A percentile compares a stretch with the other conserved stretches of the same genome.
Conservation (phyloP, 2,329 filamentous ascomycete species). For the Raffaelea albimanens region DNA sequence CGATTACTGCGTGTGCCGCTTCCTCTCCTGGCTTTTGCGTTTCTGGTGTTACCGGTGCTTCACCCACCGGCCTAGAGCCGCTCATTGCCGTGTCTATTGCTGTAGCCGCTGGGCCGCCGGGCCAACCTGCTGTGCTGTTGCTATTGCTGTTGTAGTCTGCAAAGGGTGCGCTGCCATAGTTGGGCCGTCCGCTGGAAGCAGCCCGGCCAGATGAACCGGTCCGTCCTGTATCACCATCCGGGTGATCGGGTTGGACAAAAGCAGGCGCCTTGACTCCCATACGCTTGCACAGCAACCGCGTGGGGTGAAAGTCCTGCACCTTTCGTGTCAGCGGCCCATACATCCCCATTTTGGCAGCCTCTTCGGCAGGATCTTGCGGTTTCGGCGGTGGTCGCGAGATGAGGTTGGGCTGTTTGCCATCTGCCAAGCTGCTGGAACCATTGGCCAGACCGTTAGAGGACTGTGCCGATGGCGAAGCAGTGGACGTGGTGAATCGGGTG, state of each 20-base stretch:
- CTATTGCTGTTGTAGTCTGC: neutral
- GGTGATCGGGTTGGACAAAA: conserved; percentile 49
- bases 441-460: conserved; percentile 26
- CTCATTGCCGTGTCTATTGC: neutral
- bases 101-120: neutral
- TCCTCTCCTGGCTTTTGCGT: neutral
- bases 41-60: neutral
- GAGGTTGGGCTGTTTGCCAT: conserved; percentile 18
- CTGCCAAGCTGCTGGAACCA: conserved; percentile 10
- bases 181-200: neutral
- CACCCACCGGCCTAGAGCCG: neutral
- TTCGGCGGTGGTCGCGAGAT: conserved; percentile 43
- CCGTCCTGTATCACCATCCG: too few relatives aligned
- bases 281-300: conserved; percentile 81
- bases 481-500: conserved; percentile 75
- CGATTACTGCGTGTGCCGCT: too few relatives aligned
- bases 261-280: conserved; percentile 78
- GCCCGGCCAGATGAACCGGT: conserved; percentile 9
- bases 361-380: conserved; percentile 66
- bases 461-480: too few relatives aligned
- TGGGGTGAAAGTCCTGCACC: conserved; percentile 64
- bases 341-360: conserved; percentile 85
- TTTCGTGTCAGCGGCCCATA: conserved; percentile 80
- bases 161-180: neutral
- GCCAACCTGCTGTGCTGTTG: neutral